Base-by-base conservation (phyloP, 768 basidiomycete species). In the Rhodotorula babjevae region DNA sequence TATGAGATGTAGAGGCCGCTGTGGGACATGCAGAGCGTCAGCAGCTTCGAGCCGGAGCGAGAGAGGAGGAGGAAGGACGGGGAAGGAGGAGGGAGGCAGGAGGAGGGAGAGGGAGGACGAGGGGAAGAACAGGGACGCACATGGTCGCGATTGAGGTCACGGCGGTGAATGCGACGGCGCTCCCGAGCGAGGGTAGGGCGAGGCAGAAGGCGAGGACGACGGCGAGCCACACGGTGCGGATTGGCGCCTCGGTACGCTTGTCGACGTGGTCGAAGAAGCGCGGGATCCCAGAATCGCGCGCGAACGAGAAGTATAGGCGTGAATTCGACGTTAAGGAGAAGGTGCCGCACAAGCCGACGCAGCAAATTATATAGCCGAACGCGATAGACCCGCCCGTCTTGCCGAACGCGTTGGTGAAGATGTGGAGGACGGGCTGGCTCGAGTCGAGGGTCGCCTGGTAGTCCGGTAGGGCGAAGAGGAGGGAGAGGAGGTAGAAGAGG, bases 291-390 rank as follows among this genome's bases (percentile, higher is more conserved):
- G 89, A 87, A 79, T 92, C 90, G 50, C 90, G 85, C 8, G 88
- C 84, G 77, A 90, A 91, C 0, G 89, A 88, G 78, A 87, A 92
- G 87, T 89, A 89, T 90, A 91, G 91, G 0, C 90, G 84, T 8
- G 87, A 89, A 78, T 91, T 92, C 1, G 87, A 87, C 0, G 90
- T 90, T 62, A 92, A 81, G 0, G 31, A 40, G 69, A 71, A 74
- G 18, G 67, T 62, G 3, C 67, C 72, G 53, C 72, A 76, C 42
- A 72, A 68, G 31, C 64, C 70, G 25, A 78, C 71, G 55, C 72
- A 74, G n/a, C 73, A 16, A 42, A 69, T 57, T 25, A 70, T 50
- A 36, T 71, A 36, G 7, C 67, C 47, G 19, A 74, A 47, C 0
- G 66, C 64, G 1, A 58, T 88, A 66, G 89, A 90, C 0, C 89